phyloP scores from a whole-genome alignment of 495 filamentous ascomycete species.

The Talaromyces adpressus region DNA sequence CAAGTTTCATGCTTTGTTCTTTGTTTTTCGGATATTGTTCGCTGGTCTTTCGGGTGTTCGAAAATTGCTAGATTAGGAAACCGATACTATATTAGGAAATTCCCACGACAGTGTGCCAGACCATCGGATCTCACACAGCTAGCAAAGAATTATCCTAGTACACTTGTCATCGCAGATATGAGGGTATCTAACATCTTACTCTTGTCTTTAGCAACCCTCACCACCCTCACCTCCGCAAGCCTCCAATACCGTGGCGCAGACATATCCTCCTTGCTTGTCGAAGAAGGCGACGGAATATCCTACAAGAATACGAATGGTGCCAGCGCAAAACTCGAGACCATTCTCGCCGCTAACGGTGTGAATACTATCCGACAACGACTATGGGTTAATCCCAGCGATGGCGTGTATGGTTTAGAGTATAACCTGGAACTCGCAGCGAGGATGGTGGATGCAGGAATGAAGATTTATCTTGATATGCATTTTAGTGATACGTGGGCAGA shows the following conservation, averaged over 20 bases:
- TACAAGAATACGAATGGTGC: slow-evolving; percentile 53
- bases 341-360: slow-evolving; percentile 55
- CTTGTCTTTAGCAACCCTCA: slow-evolving; percentile 7
- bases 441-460: slow-evolving; percentile 55
- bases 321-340: slow-evolving; percentile 51
- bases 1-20: neutral
- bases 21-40: neutral
- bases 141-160: too few species aligned
- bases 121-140: neutral
- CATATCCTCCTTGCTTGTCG: slow-evolving; percentile 62
- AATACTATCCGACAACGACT: slow-evolving; percentile 67
- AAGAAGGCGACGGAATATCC: slow-evolving; percentile 51
- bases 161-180: neutral
- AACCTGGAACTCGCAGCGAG: slow-evolving; percentile 59
- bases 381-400: slow-evolving; percentile 63
- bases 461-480: slow-evolving; percentile 64
- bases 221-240: slow-evolving; percentile 27
- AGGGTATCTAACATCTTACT: neutral
- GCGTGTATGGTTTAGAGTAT: slow-evolving; percentile 62
- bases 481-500: slow-evolving; percentile 61
- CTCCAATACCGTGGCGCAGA: slow-evolving; percentile 63
- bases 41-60: neutral
- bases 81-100: neutral
- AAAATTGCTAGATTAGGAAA: slow-evolving; percentile 1
- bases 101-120: neutral